Evolutionary conservation across 306 rosid species (phyloP), one percentile per base, ranked within the genome.

Genomic region (Pachyrhizus erosus): DNA sequence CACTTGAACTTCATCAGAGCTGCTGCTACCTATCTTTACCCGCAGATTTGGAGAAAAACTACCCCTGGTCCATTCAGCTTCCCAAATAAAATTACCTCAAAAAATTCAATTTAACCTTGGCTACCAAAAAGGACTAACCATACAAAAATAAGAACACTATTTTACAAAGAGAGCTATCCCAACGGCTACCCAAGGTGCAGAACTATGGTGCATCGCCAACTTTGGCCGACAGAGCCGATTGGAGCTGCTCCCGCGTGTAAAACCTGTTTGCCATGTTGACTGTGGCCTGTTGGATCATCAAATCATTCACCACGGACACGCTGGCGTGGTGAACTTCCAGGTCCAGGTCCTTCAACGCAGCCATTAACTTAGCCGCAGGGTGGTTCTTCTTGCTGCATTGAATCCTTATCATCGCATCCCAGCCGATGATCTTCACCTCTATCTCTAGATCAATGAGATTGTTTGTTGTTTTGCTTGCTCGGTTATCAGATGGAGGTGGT

Each of bases 231-330:
- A 94, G 68, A 3, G 93, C 97, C 79, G 68, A 58, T 73, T 88
- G 79, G 70, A 91, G 93, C 89, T 91, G 94, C 21, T 91, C 98
- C 85, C 87, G 94, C 31, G 94, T 90, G 92, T 90, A 92, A 65
- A 87, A 83, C 29, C 89, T 84, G 75, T 88, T 88, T 0, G 91
- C 97, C 98, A 91, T 92, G 84, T 86, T 93, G 52, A 91, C 98
- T 0, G 94, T 93, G 8, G 98, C 96, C 58, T 93, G 97, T 84
- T 91, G 98, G 84, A 93, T 93, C 97, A 91, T 93, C 85, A 91
- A 75, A 81, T 93, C 97, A 26, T 91, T 93, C 23, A 93, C 93
- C 10, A 93, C 98, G 0, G 98, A 93, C 23, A 91, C 91, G 21
- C 97, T 94, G 12, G 94, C 98, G 18, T 94, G 94, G 71, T 89